Evolutionary conservation across 208 protist species (phyloP), one percentile per base, ranked within the genome.

Genomic region (Wallacemonas sp.): DNA sequence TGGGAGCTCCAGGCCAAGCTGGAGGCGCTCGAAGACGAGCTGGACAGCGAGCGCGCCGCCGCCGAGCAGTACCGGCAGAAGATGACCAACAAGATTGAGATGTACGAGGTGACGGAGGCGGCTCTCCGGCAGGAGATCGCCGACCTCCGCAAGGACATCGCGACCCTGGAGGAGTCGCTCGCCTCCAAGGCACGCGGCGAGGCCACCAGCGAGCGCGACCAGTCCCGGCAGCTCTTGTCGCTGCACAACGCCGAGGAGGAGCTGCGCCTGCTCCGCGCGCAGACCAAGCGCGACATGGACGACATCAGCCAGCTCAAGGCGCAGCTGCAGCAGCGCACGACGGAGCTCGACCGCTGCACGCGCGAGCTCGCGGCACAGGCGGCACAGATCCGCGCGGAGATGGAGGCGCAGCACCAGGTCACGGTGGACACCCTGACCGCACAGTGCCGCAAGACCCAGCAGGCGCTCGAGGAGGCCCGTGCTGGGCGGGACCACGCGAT

Each of bases 401-500:
- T 1, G 39, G 57, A 73, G 67, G 44, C 62, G 4, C 52, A 71
- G 25, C 74, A 64, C 22, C 54, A 61, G 1, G 62, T 45, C 3
- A 46, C 59, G 36, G 67, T 73, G 25, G 74, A 70, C 26, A 70
- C 62, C 3, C 52, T 86, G 62, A 70, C 72, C 26, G 76, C 69
- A 32, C 73, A 70, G 25, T 65, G 75, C 62, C 48, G 61, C 33
- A 61, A 57, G 41, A 78, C 82, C 61, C 74, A 70, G 49, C 57
- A 76, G 69, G 72, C 67, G 16, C 62, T 76, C 18, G 57, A 61
- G 48, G 86, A 87, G 49, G 82, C 77, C 2, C 74, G 78, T 18
- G 67, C 64, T 22, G 83, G 77, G 1, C 77, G 86, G 7, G 86
- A 89, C 46, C 48, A 63, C 45, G 82, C 82, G 3, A 62, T 88